Percentiles rank a stretch among this genome's conserved stretches.
These are phyloP conservation scores for Onygenales sp. DNA, from an alignment of 2,329 filamentous ascomycete genomes.

Conservation along the genomic window DNA sequence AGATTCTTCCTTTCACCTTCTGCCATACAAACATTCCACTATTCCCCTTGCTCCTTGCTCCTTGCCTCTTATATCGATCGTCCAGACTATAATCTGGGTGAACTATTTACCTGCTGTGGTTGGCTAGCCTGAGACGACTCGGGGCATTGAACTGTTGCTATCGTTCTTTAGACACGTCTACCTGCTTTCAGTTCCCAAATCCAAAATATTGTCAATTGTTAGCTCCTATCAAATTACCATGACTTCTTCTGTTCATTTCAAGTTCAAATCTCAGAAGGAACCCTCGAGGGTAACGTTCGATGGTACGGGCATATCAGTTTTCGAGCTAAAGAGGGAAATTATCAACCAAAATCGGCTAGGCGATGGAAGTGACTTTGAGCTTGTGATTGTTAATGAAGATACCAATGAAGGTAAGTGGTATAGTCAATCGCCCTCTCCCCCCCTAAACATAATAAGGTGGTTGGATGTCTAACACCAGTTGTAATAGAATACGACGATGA, in stretches of 20 bases:
- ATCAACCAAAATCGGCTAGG: conserved; percentile 89
- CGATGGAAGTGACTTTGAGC: conserved; percentile 92
- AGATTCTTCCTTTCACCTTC: neutral
- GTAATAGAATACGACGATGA: conserved; percentile 86
- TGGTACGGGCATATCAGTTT: conserved; percentile 94
- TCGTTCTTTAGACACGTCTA: conserved; percentile 4
- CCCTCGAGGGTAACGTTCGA: conserved; percentile 92
- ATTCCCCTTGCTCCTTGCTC: neutral
- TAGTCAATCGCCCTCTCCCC: neutral
- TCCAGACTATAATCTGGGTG: neutral
- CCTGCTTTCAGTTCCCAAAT: conserved; percentile 9
- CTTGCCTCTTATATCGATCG: conserved; percentile 1
- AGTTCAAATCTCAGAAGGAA: conserved; percentile 98
- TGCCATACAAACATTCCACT: neutral
- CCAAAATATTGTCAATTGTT: conserved; percentile 11
- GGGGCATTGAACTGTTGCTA: conserved; percentile 13
- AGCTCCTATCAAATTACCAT: conserved; percentile 42
- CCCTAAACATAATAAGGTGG: neutral
- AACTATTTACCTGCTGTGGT: neutral
- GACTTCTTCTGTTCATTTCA: conserved; percentile 98
- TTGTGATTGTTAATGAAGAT: conserved; percentile 89
- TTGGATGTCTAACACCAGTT: neutral
- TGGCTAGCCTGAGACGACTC: neutral
- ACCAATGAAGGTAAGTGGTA: conserved; percentile 67
- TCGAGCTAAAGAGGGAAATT: conserved; percentile 97